phyloP scores from a whole-genome alignment of 495 filamentous ascomycete genomes.

The Margaritispora aquatica region DNA sequence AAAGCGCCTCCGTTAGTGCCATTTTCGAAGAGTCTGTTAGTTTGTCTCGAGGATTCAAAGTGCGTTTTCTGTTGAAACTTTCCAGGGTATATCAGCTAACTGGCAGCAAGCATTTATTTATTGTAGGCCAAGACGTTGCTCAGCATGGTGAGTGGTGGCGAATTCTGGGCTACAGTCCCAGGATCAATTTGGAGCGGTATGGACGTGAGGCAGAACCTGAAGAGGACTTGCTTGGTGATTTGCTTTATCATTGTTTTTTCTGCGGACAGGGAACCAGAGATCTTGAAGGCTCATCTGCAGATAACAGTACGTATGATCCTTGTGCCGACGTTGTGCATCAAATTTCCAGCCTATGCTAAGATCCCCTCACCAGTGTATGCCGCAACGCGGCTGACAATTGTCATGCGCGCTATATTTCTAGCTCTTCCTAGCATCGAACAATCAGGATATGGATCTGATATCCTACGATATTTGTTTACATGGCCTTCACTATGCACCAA shows the following conservation, averaged over 20 bases:
- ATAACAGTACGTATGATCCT: not conserved
- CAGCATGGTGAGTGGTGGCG: not conserved
- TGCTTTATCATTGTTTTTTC: not conserved
- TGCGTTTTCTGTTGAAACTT: not conserved
- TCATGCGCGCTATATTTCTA: not conserved
- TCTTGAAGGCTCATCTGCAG: not conserved
- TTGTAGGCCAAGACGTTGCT: not conserved
- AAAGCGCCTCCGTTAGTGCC: not conserved
- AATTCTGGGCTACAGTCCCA: constrained; percentile 2
- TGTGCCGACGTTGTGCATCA: not conserved
- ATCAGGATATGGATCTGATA: not conserved
- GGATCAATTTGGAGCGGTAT: not conserved
- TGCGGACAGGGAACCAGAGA: not conserved
- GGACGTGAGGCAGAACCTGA: not conserved
- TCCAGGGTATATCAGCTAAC: not conserved
- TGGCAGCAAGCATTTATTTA: not conserved
- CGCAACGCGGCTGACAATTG: not conserved
- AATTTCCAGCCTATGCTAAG: not conserved
- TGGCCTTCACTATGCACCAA: not conserved
- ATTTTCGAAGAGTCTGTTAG: not conserved
- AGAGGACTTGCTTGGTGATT: not conserved
- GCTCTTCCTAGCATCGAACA: not conserved
- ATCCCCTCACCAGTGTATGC: not conserved
- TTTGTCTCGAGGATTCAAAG: constrained; percentile 1
- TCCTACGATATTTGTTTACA: constrained; percentile 5